phyloP scores from a whole-genome alignment of 768 basidiomycete species.

The Termitomyces sp. region DNA sequence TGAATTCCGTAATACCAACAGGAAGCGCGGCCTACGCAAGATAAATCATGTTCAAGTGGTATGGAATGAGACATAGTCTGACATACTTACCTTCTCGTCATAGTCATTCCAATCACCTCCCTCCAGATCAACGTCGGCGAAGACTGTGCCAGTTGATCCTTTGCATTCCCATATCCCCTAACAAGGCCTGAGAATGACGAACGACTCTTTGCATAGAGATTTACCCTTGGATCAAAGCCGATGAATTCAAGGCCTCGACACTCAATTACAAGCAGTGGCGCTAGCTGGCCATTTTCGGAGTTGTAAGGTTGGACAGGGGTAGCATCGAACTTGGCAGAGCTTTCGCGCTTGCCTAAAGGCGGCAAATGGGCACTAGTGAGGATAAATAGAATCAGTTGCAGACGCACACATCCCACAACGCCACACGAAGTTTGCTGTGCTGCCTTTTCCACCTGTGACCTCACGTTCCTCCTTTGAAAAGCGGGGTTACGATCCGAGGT shows the following conservation, averaged over 20 bases:
- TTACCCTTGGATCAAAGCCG: slow-evolving; percentile 70
- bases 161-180: slow-evolving; percentile 80
- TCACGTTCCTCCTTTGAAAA: slow-evolving; percentile 58
- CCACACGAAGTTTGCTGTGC: slow-evolving; percentile 80
- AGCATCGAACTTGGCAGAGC: slow-evolving; percentile 74
- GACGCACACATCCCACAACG: slow-evolving; percentile 59
- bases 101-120: slow-evolving; percentile 85
- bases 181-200: not conserved
- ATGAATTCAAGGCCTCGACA: slow-evolving; percentile 86
- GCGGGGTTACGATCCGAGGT: not conserved
- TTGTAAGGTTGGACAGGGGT: slow-evolving; percentile 51
- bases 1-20: slow-evolving; percentile 67
- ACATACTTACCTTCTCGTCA: slow-evolving; percentile 82
- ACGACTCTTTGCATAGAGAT: slow-evolving; percentile 12
- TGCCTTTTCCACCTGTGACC: slow-evolving; percentile 63
- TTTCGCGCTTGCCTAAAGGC: slow-evolving; percentile 63
- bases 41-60: slow-evolving; percentile 2
- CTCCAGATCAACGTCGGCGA: slow-evolving; percentile 61
- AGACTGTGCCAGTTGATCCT: slow-evolving; percentile 54
- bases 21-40: slow-evolving; percentile 48
- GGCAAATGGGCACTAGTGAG: not conserved
- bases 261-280: slow-evolving; percentile 68
- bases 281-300: slow-evolving; percentile 58
- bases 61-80: not conserved
- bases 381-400: not conserved